phyloP scores from a whole-genome alignment of 352 stramenopile genomes.

The Albugo candida region DNA sequence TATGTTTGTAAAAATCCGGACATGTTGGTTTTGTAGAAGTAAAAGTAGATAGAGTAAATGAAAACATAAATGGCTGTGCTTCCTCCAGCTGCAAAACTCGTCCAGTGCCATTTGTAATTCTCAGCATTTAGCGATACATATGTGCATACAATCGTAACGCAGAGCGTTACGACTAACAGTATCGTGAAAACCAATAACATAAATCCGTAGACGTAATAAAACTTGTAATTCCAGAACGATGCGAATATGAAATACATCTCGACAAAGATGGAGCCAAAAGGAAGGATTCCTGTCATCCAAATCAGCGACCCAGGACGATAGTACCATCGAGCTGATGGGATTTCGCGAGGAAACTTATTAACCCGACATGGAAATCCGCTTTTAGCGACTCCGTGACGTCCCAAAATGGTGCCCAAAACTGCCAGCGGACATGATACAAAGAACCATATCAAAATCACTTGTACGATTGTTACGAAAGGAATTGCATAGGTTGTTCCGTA shows the following conservation, averaged over 20 bases:
- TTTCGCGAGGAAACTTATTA: conserved; percentile 91
- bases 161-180: conserved; percentile 93
- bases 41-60: conserved; percentile 98
- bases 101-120: conserved; percentile 99
- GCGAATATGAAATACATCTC: conserved; percentile 99
- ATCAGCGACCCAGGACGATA: conserved; percentile 79
- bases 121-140: conserved; percentile 98
- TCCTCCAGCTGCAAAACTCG: conserved; percentile 85
- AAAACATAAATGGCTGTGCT: conserved; percentile 96
- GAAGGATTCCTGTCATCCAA: conserved; percentile 89
- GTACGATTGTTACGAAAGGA: conserved; percentile 67
- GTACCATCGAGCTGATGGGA: conserved; percentile 65
- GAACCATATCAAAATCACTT: conserved; percentile 92
- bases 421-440: conserved; percentile 93
- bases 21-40: conserved; percentile 99
- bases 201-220: conserved; percentile 99
- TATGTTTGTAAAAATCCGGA: conserved; percentile 94
- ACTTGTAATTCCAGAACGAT: conserved; percentile 99
- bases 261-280: conserved; percentile 99
- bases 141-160: conserved; percentile 96
- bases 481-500: conserved; percentile 79
- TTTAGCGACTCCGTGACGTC: conserved; percentile 84
- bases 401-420: conserved; percentile 92
- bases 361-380: conserved; percentile 81
- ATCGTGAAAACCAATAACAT: conserved; percentile 97